Evolutionary conservation across 495 filamentous ascomycete species (phyloP), one percentile per base, ranked within the genome.

Genomic region (Aspergillus avenaceus): DNA sequence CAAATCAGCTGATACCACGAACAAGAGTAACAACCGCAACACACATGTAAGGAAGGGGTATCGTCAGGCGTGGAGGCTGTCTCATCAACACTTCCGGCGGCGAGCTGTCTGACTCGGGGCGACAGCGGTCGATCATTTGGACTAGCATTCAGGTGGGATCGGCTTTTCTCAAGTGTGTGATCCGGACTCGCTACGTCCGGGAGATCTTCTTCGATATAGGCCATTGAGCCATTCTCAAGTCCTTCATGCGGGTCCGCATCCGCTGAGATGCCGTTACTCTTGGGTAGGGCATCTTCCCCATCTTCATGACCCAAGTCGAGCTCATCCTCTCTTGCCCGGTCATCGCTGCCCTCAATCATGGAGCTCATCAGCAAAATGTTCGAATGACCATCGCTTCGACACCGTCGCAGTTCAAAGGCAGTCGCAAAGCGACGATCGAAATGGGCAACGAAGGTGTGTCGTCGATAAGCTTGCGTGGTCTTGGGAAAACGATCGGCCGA

Each of bases 41-140:
- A 56, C 72, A 95, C 91, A 71, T 90, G 89, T 43, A 95, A 61
- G 12, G 93, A 97, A 13, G 90, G 91, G 3, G 88, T 85, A 67
- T 96, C 91, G 59, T 97, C 92, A 13, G 91, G 89, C 12, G 82
- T 86, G 2, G 88, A 93, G 34, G 82, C 57, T 8, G 73, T 74
- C 44, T 69, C 77, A 55, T 77, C 75, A 56, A 72, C 52, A 55
- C 71, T 73, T n/a, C 54, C 63, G 23, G 58, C 43, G 22, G 32
- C 53, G 29, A 58, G 49, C 25, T 62, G 55, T 27, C 52, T 45
- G 22, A 50, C 34, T 41, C 54, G 58, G 25, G 57, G 59, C 44
- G 58, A 65, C 7, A 44, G 34, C 18, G 56, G 40, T 25, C 26
- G 37, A 44, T 63, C 53, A 29, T 43, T 50, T 32, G 50, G 19